Evolutionary conservation across 1,284 basidiomycete genomes (phyloP).

Genomic region (Malassezia furfur): DNA sequence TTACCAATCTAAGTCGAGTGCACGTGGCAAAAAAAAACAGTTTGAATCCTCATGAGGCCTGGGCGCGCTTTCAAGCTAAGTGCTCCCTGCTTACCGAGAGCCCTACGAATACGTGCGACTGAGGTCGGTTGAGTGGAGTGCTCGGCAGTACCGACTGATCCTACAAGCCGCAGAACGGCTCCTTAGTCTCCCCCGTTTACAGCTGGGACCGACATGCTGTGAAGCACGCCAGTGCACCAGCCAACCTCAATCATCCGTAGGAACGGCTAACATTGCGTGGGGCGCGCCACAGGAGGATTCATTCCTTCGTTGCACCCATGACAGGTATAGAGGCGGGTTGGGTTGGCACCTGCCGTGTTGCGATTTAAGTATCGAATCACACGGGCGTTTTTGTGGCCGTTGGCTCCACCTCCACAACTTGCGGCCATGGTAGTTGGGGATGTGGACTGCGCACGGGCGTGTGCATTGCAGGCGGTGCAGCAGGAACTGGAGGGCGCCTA

Average conservation of each 20-base stretch:
- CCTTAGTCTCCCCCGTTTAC: conserved; percentile 14
- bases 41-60: conserved; percentile 17
- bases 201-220: conserved; percentile 13
- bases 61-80: conserved; percentile 21
- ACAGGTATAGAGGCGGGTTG: conserved; percentile 3
- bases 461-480: conserved; percentile 8
- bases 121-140: conserved; percentile 20
- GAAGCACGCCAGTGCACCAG: conserved; percentile 14
- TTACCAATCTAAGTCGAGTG: not conserved
- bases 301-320: conserved; percentile 16
- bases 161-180: conserved; percentile 5
- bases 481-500: not conserved
- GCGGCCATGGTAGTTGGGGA: not conserved
- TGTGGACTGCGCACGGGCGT: not conserved
- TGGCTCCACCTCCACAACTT: not conserved
- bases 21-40: conserved; percentile 10
- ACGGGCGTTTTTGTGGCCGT: conserved; percentile 5
- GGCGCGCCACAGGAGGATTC: conserved; percentile 18
- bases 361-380: conserved; percentile 3
- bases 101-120: conserved; percentile 19
- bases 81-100: conserved; percentile 19
- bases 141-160: conserved; percentile 20
- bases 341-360: not conserved
- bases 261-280: conserved; percentile 18
- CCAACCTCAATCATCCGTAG: conserved; percentile 17